Conservation (phyloP, 2,329 filamentous ascomycete species). For the Colletotrichum coccodes region DNA sequence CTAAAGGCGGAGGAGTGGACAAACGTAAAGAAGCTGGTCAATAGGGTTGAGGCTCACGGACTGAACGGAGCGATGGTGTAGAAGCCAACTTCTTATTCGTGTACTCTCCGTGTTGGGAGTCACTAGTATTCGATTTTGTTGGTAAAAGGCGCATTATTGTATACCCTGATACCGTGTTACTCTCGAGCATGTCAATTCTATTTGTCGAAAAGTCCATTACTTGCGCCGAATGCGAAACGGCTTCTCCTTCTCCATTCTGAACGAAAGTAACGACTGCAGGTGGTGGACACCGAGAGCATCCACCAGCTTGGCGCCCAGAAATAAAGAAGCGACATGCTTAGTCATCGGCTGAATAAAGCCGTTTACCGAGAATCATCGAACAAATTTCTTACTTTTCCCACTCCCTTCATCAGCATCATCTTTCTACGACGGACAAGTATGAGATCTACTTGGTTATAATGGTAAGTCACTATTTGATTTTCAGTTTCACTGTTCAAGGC, state of each 20-base stretch:
- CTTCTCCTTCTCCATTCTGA: neutral
- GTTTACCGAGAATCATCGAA: neutral
- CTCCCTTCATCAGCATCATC: neutral
- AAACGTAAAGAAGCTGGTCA: conserved; percentile 89
- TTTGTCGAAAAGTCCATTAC: neutral
- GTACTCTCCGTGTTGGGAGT: conserved; percentile 36
- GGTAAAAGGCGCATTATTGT: conserved; percentile 31
- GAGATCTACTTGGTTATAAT: neutral
- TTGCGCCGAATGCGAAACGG: neutral
- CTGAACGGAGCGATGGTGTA: conserved; percentile 56
- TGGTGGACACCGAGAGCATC: neutral
- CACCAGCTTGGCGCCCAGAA: neutral
- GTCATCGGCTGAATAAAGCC: conserved; percentile 18
- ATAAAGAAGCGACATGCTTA: conserved; percentile 2
- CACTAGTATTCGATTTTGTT: conserved; percentile 30
- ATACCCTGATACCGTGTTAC: conserved; percentile 32
- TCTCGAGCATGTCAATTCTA: conserved; percentile 18
- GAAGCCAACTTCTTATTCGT: conserved; percentile 33
- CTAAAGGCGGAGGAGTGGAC: conserved; percentile 91
- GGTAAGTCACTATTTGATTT: conserved; percentile 42
- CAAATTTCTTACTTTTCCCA: neutral
- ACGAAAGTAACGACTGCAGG: neutral
- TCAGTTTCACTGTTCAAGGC: conserved; percentile 35
- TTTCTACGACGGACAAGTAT: neutral
- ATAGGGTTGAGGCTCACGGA: conserved; percentile 74